Evolutionary conservation across 805 yeast species (phyloP).

Genomic region (Metschnikowia anglica): DNA sequence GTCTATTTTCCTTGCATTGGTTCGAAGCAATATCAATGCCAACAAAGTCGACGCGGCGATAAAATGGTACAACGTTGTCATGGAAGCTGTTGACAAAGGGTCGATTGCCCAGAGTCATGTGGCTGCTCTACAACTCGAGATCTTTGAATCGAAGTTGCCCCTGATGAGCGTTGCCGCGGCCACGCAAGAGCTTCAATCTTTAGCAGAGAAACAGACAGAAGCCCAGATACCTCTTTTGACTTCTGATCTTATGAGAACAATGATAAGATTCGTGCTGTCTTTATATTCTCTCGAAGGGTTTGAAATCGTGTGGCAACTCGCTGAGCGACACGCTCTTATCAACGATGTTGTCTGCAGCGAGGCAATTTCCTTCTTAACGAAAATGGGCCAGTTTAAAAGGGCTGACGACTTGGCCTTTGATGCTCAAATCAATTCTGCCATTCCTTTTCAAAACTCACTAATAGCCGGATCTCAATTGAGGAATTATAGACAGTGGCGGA

Average conservation of each 20-base stretch:
- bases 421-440: conserved; percentile 31
- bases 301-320: conserved; percentile 21
- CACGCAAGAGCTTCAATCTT: conserved; percentile 25
- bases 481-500: conserved; percentile 33
- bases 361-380: conserved; percentile 30
- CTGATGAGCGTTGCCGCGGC: conserved; percentile 30
- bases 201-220: conserved; percentile 22
- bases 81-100: conserved; percentile 24
- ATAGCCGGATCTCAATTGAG: conserved; percentile 30
- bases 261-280: conserved; percentile 25
- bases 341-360: conserved; percentile 29
- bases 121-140: conserved; percentile 25
- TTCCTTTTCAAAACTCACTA: conserved; percentile 31
- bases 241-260: conserved; percentile 16
- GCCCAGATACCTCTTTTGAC: conserved; percentile 20
- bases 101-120: conserved; percentile 21
- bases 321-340: conserved; percentile 19
- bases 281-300: conserved; percentile 24
- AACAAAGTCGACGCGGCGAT: conserved; percentile 38
- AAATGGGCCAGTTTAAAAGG: conserved; percentile 29
- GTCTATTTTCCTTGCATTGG: conserved; percentile 44
- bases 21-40: conserved; percentile 39
- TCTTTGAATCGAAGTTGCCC: conserved; percentile 29
- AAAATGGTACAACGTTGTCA: conserved; percentile 28
- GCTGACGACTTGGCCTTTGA: conserved; percentile 35